A percentile compares a stretch with the other conserved stretches of the same genome.
phyloP scores from a whole-genome alignment of 2,329 filamentous ascomycete species.

The Aspergillus brasiliensis region DNA sequence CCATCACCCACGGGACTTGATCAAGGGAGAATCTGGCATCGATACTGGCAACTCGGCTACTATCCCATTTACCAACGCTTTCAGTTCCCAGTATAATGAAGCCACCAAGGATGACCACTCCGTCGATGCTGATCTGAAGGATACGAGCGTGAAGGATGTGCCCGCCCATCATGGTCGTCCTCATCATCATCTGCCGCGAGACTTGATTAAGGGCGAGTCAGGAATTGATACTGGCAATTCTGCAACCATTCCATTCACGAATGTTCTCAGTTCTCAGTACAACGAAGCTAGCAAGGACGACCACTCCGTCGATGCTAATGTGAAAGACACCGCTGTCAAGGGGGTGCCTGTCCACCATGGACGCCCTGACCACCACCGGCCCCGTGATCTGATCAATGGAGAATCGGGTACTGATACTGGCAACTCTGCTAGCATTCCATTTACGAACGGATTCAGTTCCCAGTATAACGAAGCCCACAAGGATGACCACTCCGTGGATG shows the following conservation, averaged over 20 bases:
- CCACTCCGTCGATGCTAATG: slow-evolving; percentile 2
- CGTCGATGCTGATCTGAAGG: neutral
- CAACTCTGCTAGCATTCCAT: slow-evolving; percentile 6
- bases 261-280: neutral
- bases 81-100: neutral
- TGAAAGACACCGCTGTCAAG: neutral
- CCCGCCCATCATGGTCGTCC: neutral
- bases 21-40: slow-evolving; percentile 21
- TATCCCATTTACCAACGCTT: neutral
- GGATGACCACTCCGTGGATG: slow-evolving; percentile 29
- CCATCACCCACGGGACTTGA: slow-evolving; percentile 13
- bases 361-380: slow-evolving; percentile 11
- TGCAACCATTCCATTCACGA: slow-evolving; percentile 13
- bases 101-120: neutral
- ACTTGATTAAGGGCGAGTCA: slow-evolving; percentile 25
- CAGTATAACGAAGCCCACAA: slow-evolving; percentile 21
- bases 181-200: neutral
- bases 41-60: slow-evolving; percentile 16
- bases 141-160: neutral
- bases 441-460: slow-evolving; percentile 10
- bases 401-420: slow-evolving; percentile 24
- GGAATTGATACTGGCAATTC: slow-evolving; percentile 23
- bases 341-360: neutral
- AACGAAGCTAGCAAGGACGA: slow-evolving; percentile 1
- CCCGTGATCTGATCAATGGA: slow-evolving; percentile 9